Conservation (phyloP, 192 early-diverging fungal genomes). For the Gonapodya prolifera region DNA sequence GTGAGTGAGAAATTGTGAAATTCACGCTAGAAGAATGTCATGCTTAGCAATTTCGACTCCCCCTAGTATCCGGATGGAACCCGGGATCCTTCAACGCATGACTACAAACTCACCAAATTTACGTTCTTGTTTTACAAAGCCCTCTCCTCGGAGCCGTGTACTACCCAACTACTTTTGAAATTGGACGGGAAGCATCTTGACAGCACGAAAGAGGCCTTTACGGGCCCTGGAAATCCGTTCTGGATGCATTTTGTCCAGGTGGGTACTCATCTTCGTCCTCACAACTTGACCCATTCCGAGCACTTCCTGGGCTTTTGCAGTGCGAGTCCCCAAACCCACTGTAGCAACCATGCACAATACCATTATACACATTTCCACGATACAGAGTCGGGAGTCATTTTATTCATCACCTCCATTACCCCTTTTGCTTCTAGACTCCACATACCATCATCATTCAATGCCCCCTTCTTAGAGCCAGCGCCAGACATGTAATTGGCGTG, state of each 20-base stretch:
- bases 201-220: not conserved
- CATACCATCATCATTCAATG: not conserved
- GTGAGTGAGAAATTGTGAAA: not conserved
- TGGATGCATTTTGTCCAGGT: not conserved
- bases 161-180: not conserved
- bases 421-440: not conserved
- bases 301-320: not conserved
- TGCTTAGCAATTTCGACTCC: not conserved
- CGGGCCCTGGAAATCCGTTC: not conserved
- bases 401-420: not conserved
- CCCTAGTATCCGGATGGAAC: not conserved
- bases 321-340: not conserved
- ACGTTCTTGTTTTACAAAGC: not conserved
- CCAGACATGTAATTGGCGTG: slow-evolving; percentile 5
- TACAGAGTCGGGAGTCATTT: not conserved
- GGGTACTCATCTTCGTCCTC: not conserved
- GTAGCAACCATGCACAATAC: not conserved
- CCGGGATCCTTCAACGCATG: not conserved
- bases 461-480: not conserved
- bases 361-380: not conserved
- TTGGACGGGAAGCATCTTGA: not conserved
- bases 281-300: not conserved
- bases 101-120: not conserved
- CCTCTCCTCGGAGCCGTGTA: not conserved
- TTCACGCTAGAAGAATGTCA: too few relatives aligned